Conservation (phyloP, 495 filamentous ascomycete genomes). For the Aspergillus homomorphus region DNA sequence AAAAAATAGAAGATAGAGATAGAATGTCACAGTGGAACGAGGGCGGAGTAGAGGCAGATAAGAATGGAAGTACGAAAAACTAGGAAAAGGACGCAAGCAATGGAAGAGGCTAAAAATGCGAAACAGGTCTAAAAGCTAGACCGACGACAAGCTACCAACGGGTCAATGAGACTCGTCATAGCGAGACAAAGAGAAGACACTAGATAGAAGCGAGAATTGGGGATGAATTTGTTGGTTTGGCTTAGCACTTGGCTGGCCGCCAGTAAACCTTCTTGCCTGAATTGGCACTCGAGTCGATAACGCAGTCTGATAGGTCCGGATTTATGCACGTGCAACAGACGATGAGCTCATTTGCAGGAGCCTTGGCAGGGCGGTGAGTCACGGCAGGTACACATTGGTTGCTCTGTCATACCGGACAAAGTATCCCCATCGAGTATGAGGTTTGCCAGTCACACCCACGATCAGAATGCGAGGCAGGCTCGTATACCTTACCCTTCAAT, state of each 20-base stretch:
- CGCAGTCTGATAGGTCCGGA: slow-evolving; percentile 13
- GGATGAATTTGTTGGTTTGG: too few relatives aligned
- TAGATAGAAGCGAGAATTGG: too few relatives aligned
- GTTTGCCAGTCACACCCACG: neutral
- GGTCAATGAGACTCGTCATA: neutral
- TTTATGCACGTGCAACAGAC: slow-evolving; percentile 14
- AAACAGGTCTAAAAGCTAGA: neutral
- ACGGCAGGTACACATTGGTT: slow-evolving; percentile 1
- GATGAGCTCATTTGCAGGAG: slow-evolving; percentile 12
- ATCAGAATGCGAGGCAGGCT: neutral
- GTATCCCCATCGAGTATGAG: neutral
- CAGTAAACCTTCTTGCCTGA: neutral
- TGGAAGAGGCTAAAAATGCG: neutral
- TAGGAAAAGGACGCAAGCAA: slow-evolving; percentile 4
- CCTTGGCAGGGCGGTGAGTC: neutral
- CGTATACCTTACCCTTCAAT: neutral
- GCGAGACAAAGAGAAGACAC: neutral
- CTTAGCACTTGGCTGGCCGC: neutral
- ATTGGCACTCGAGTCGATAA: neutral
- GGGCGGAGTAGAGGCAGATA: neutral
- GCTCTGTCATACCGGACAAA: neutral
- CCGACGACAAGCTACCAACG: slow-evolving; percentile 6
- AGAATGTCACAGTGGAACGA: neutral
- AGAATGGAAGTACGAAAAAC: neutral
- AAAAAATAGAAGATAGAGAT: neutral